Base-by-base conservation (phyloP, 1,284 basidiomycete species). In the Paramarasmius palmivorus region DNA sequence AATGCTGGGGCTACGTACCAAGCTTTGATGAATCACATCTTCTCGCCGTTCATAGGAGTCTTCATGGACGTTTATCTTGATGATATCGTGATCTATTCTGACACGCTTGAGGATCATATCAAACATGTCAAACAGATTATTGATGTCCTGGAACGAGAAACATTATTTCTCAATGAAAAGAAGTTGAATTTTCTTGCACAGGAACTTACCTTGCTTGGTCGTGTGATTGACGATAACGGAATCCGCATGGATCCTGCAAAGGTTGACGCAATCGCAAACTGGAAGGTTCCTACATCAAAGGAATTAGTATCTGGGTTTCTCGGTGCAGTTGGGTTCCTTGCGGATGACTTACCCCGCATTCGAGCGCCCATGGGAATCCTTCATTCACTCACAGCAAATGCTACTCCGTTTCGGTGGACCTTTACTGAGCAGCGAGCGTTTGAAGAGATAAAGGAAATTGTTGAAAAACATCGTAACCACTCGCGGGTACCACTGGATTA, bases 51-150 rank as follows among this genome's bases (percentile, higher is more conserved):
- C n/a, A n/a, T n/a, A n/a, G n/a, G n/a, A n/a, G n/a, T n/a, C n/a
- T n/a, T n/a, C n/a, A n/a, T n/a, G n/a, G n/a, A n/a, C n/a, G n/a
- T n/a, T n/a, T n/a, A n/a, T n/a, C n/a, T n/a, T n/a, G n/a, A n/a
- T n/a, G n/a, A n/a, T n/a, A 67, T 70, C 0, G 40, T 69, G 0
- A 57, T 73, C 4, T 70, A 68, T 51, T 68, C 64, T 0, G 44
- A 65, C 2, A 63, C 60, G 0, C 22, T 69, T 0, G 58, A 64
- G 2, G 68, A 72, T 0, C 71, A 73, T 41, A 40, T 67, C 0
- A n/a, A 57, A 6, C 65, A 69, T 32, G 56, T 69, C 4, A 53
- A 54, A 1, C 52, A 10, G 0, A 58, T 72, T 0, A 44, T 73
- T 1, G 54, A 62, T 0, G 61, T 67, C 1, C 36, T 72, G 2